Conservation (phyloP, 805 yeast genomes). For the Candida multigemmis region DNA sequence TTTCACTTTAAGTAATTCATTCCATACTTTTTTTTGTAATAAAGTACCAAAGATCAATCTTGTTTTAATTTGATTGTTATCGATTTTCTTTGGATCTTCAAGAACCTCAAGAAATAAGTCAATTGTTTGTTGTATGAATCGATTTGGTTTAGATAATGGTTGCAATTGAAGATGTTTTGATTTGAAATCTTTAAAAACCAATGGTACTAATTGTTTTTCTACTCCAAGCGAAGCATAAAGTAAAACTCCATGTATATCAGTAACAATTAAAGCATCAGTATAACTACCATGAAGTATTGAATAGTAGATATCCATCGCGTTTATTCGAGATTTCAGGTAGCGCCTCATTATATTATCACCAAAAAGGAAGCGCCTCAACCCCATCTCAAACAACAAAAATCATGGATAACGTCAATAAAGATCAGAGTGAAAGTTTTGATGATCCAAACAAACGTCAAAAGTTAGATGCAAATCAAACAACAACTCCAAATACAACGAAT, state of each 20-base stretch:
- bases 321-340: too few relatives aligned
- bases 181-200: conserved; percentile 7
- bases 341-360: neutral
- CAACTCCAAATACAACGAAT: neutral
- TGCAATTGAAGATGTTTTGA: conserved; percentile 3
- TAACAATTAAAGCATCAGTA: conserved; percentile 7
- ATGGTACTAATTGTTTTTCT: conserved; percentile 2
- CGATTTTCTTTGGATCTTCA: conserved; percentile 5
- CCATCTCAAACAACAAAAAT: neutral
- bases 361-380: neutral
- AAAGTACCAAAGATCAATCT: conserved; percentile 26
- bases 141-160: conserved; percentile 3
- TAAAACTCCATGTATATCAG: conserved; percentile 8
- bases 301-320: too few relatives aligned
- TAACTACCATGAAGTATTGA: too few relatives aligned
- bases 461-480: neutral
- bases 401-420: neutral
- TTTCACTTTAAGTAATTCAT: conserved; percentile 10
- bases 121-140: conserved; percentile 3
- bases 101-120: conserved; percentile 4
- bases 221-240: conserved; percentile 13
- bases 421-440: conserved; percentile 1
- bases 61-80: conserved; percentile 2
- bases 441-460: conserved; percentile 1
- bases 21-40: conserved; percentile 31